Base-by-base conservation (phyloP, 129 eudicot species). In the Flaveria bidentis region DNA sequence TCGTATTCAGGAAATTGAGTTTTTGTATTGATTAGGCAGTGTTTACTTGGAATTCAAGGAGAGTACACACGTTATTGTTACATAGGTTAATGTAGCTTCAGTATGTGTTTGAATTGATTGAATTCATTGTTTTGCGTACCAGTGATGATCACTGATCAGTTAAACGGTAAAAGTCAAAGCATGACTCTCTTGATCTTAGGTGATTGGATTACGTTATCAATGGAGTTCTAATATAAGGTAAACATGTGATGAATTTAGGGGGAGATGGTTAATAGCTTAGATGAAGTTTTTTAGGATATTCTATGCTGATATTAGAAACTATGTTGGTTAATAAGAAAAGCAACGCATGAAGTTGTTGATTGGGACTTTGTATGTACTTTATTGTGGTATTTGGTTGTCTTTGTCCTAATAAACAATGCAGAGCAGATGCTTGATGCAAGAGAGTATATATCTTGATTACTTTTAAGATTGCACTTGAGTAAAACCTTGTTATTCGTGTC, bases 151-250 rank as follows among this genome's bases (percentile, higher is more conserved):
- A 15, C 55, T 51, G 45, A 76, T 51, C 73, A 15, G 66, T 51
- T 65, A 13, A 22, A 20, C 12, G 9, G 65, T 65, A 20, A 36
- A 75, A 76, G 73, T 65, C 73, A 76, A 75, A 76, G 44, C 17
- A 39, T 46, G 73, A 65, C 41, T 18, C 53, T 22, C 53, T 22
- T 33, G 25, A 30, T 62, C 71, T 75, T 61, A 30, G 39, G n/a
- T 26, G 47, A 63, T n/a, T 26, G 42, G 13, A 44, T 46, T 75
- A 46, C 47, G 14, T 47, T 18, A 33, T 51, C 18, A 11, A 49
- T 64, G 53, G 14, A 26, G 61, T 75, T 49, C 5, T 18, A 28
- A 51, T 75, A 3, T 17, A 76, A 18, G 53, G 33, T 73, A 22
- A 22, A 55, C 11, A 55, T 56, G 12, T 20, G 53, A 72, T 72